A percentile compares a stretch with the other conserved stretches of the same genome.
Conservation (phyloP, 768 basidiomycete species). For the Myochromella boudieri region DNA sequence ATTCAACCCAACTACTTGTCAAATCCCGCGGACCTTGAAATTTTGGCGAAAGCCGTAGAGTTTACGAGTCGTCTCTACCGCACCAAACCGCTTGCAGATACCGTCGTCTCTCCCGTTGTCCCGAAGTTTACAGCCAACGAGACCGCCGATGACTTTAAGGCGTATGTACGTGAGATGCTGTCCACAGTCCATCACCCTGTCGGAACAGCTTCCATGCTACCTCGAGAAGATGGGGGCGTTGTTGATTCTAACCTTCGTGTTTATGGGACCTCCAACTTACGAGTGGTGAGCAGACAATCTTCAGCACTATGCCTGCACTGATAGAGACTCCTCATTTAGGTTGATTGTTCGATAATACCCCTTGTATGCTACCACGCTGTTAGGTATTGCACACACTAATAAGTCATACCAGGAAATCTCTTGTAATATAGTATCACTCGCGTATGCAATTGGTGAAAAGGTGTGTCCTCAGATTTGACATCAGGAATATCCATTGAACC, state of each 20-base stretch:
- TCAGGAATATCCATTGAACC: too few relatives aligned
- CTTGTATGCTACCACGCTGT: too few relatives aligned
- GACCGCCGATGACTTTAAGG: background rate
- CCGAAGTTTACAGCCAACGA: background rate
- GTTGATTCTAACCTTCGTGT: constrained; percentile 34
- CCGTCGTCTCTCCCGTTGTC: background rate
- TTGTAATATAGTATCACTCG: too few relatives aligned
- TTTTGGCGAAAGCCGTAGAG: constrained; percentile 21
- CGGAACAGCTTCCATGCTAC: constrained; percentile 7
- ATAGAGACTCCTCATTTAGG: too few relatives aligned
- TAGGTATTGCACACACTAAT: too few relatives aligned
- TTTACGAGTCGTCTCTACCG: constrained; percentile 13
- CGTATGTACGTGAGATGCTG: background rate
- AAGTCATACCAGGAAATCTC: too few relatives aligned
- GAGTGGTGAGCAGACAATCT: constrained; percentile 36
- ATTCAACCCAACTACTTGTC: constrained; percentile 20
- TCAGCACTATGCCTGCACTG: too few relatives aligned
- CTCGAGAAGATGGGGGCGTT: constrained; percentile 28
- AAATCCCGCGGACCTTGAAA: constrained; percentile 19
- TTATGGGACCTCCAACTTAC: constrained; percentile 34
- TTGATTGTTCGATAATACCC: too few relatives aligned
- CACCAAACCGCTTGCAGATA: background rate
- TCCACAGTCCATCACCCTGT: constrained; percentile 3
- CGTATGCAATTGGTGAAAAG: too few relatives aligned
- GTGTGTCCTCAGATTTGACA: too few relatives aligned